Conservation (phyloP, 139 green algal genomes). For the Chlorella sp. region DNA sequence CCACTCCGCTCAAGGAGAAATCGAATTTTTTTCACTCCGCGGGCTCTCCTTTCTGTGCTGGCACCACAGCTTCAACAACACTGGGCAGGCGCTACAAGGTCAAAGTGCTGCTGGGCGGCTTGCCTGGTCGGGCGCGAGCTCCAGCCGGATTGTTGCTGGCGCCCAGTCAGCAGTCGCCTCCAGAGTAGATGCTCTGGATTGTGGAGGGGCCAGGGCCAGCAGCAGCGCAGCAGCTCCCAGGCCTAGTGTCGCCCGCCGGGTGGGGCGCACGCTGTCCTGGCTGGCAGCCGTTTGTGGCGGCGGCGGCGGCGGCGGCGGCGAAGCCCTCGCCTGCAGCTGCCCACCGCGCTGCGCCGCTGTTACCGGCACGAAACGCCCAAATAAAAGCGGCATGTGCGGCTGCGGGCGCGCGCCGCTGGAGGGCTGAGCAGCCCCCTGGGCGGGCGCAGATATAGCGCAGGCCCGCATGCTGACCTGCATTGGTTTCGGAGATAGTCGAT, state of each 20-base stretch:
- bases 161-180: not conserved
- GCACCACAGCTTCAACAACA: too few relatives aligned
- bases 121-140: constrained; percentile 69
- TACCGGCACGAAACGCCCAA: not conserved
- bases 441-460: not conserved
- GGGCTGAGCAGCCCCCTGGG: not conserved
- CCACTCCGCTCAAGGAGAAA: too few relatives aligned
- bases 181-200: not conserved
- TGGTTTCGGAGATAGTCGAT: not conserved
- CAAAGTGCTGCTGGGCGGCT: too few relatives aligned
- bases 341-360: not conserved
- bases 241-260: not conserved
- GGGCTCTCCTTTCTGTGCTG: too few relatives aligned
- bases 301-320: not conserved
- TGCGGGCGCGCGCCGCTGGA: not conserved
- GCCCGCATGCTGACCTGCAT: not conserved
- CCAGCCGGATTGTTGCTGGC: constrained; percentile 42
- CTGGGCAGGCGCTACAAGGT: too few relatives aligned
- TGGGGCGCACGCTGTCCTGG: not conserved
- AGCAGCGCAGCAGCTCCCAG: constrained; percentile 7
- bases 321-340: too few relatives aligned
- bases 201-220: not conserved
- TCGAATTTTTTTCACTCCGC: too few relatives aligned
- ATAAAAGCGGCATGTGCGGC: not conserved
- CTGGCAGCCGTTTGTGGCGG: not conserved